Evolutionary conservation across 2,329 filamentous ascomycete genomes (phyloP).

Genomic region (Clonostachys sp.): DNA sequence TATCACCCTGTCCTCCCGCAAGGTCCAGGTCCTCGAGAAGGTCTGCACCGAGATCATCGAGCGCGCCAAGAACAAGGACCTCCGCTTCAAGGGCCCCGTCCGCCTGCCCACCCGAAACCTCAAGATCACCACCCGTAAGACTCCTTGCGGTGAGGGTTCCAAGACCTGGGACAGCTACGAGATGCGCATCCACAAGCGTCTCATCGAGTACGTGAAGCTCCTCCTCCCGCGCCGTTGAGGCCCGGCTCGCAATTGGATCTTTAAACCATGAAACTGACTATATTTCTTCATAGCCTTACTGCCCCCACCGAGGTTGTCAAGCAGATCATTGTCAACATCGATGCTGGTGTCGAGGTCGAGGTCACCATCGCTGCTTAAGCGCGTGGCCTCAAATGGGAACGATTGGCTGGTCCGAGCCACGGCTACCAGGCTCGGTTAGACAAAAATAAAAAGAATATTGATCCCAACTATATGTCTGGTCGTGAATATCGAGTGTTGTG

Average conservation of each 20-base stretch:
- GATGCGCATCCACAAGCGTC: conserved; percentile 99
- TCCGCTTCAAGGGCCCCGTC: conserved; percentile 97
- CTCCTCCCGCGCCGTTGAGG: conserved; percentile 21
- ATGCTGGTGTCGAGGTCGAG: conserved; percentile 90
- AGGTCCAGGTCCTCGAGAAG: conserved; percentile 95
- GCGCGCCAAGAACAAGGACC: conserved; percentile 96
- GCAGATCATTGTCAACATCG: conserved; percentile 95
- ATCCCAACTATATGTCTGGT: too few species aligned
- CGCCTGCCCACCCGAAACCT: conserved; percentile 96
- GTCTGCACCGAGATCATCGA: conserved; percentile 98
- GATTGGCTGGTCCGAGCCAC: background rate
- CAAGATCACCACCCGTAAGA: conserved; percentile 97
- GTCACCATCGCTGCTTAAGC: conserved; percentile 82
- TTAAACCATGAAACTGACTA: background rate
- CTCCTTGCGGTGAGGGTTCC: conserved; percentile 97
- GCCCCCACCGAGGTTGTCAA: conserved; percentile 97
- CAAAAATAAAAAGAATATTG: background rate
- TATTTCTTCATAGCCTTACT: conserved; percentile 59
- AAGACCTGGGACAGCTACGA: conserved; percentile 99
- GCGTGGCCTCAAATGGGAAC: conserved; percentile 1
- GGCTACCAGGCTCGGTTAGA: conserved; percentile 8
- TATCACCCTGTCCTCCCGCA: conserved; percentile 94
- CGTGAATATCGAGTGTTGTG: too few species aligned
- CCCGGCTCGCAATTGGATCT: background rate
- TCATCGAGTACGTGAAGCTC: conserved; percentile 66